Percentiles rank a stretch among this genome's conserved stretches.
These are phyloP conservation scores for Jackrogersella minutella DNA, from an alignment of 495 filamentous ascomycete species.

Conservation along the genomic window DNA sequence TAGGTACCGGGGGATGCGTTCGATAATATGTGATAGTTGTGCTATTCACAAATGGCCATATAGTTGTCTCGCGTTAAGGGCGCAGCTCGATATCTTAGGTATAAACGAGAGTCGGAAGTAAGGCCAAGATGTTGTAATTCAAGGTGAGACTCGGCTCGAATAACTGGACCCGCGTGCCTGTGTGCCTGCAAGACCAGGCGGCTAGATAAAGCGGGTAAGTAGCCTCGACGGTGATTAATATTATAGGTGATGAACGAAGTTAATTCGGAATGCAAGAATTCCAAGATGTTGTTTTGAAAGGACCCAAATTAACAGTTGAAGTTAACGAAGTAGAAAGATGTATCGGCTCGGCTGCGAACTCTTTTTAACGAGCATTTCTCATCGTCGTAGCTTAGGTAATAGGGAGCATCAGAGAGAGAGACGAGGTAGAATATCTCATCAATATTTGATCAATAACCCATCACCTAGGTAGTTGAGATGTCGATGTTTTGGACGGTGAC, in stretches of 20 bases:
- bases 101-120: not conserved
- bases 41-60: conserved; percentile 43
- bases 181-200: not conserved
- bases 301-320: not conserved
- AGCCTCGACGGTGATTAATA: conserved; percentile 19
- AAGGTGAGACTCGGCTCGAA: not conserved
- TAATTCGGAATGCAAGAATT: conserved; percentile 10
- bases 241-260: not conserved
- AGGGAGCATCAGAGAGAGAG: not conserved
- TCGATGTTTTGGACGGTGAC: conserved; percentile 2
- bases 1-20: conserved; percentile 15
- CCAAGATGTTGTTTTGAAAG: not conserved
- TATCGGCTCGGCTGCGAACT: conserved; percentile 17
- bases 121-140: not conserved
- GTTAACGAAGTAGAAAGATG: conserved; percentile 26
- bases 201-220: not conserved
- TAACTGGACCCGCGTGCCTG: not conserved
- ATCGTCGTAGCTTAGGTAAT: not conserved
- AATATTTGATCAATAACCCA: conserved; percentile 22
- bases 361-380: conserved; percentile 36
- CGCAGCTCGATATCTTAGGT: conserved; percentile 20
- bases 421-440: conserved; percentile 9
- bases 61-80: conserved; percentile 23
- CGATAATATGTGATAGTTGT: not conserved
- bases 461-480: not conserved